Evolutionary conservation across 495 filamentous ascomycete species (phyloP), one percentile per base, ranked within the genome.

Genomic region (Neurospora sp.): DNA sequence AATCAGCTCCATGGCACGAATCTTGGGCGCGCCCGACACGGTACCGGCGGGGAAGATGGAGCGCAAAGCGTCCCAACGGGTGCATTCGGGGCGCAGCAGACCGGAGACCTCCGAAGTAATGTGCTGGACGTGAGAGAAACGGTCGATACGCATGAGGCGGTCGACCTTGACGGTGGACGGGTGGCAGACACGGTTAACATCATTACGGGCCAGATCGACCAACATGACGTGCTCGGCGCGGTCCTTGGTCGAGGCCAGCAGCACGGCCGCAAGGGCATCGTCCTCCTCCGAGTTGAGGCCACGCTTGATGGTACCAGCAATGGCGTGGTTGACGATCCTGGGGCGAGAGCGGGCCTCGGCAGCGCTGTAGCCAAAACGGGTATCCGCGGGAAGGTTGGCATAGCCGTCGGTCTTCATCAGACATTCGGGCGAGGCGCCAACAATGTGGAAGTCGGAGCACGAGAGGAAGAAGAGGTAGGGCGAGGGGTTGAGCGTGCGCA

Each of bases 201-300:
- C 96, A 84, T 99, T 99, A 69, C 96, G 89, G 7, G 96, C 96
- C 22, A 99, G 86, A 79, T 99, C 96, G n/a, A 99, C 96, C 53
- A 99, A 86, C 96, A 99, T 99, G 77, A 99, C 96, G 83, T 98
- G 96, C 82, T 98, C 96, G 61, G 96, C 96, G 72, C 96, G 89
- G 83, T 99, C 96, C 80, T 99, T 99, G 22, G 97, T 85, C 71
- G 91, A 94, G 72, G 85, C 85, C 40, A 89, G 87, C 66, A 99
- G 89, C 79, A 93, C 90, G 31, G 90, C 84, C 2, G 96, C 94
- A 16, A 99, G 89, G 16, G 79, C 82, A 69, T 90, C 90, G 81
- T 99, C 96, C 73, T 97, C 92, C 78, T 92, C 91, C 0, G 87
- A 83, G 12, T 90, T 92, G 77, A 88, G 89, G 71, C 94, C 96